These are phyloP conservation scores for Astrothelium subdiscretum DNA, from an alignment of 495 filamentous ascomycete species.

Conservation along the genomic window DNA sequence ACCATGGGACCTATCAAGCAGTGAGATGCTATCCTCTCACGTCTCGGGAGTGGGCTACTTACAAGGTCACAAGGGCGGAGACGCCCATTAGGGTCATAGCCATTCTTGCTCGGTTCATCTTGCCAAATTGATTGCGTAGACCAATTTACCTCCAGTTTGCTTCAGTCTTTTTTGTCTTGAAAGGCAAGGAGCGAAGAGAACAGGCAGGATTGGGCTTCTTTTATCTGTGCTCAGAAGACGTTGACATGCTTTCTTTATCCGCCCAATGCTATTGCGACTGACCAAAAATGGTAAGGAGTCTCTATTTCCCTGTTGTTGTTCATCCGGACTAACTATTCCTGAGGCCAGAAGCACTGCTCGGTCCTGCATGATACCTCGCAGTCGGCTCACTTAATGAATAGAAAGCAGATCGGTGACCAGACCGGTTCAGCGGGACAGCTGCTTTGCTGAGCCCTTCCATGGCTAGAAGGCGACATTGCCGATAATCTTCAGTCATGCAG, in stretches of 20 bases:
- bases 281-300: background rate
- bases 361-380: background rate
- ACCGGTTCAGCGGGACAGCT: background rate
- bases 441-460: background rate
- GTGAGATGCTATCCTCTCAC: background rate
- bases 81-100: background rate
- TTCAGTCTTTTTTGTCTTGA: background rate
- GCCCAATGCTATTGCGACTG: background rate
- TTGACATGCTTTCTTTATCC: background rate
- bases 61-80: background rate
- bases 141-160: background rate
- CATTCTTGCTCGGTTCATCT: background rate
- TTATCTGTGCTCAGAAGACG: background rate
- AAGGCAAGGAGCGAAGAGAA: background rate
- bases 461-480: background rate
- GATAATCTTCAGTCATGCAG: background rate
- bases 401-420: background rate
- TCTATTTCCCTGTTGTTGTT: background rate
- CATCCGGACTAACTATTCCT: background rate
- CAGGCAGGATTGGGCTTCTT: background rate
- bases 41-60: background rate
- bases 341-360: background rate
- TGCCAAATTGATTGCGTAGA: background rate
- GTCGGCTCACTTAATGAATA: background rate
- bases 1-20: background rate